Base-by-base conservation (phyloP, 441 rosid species). In the Rhodomyrtus psidioides region DNA sequence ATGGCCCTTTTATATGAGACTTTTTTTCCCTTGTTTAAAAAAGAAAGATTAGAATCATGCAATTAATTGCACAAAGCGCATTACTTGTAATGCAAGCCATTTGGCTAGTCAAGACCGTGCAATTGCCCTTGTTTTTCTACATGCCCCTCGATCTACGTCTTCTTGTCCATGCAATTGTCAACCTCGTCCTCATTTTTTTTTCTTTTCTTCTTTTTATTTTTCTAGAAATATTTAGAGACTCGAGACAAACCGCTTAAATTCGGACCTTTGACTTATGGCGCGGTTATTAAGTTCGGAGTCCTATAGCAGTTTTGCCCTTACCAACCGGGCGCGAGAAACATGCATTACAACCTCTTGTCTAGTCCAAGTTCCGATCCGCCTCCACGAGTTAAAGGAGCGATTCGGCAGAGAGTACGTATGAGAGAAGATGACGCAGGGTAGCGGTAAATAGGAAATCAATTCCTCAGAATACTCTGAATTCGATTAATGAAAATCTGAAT, bases 141-240 rank as follows among this genome's bases (percentile, higher is more conserved):
- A 9, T 21, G 76, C 49, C 76, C 6, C 76, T 46, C 12, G 46
- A 34, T 65, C 46, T 10, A 19, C 4, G 39, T 65, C 26, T 5
- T 3, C 46, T 34, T 12, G 46, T 65, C 39, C 76, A 15, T 65
- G 10, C 46, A 65, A 19, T 34, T 26, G 46, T 44, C 76, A 19
- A 34, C 23, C 76, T 65, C 2, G 4, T 15, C n/a, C 7, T 34
- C 4, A 14, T 27, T 13, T 21, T 59, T 13, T 44, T 6, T 59
- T 13, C 0, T 3, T 3, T 13, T 13, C 0, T 3, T 3, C 5
- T 57, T 28, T 28, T n/a, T 0, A 2, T 12, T 58, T 27, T 27
- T 44, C 49, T 44, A 8, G 1, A 44, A 62, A 28, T 7, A 28
- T 28, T 39, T 23, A 30, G 7, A 6, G 42, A 28, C 75, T 5